phyloP scores from a whole-genome alignment of 2,329 filamentous ascomycete genomes.

The Zasmidium citrigriseum region DNA sequence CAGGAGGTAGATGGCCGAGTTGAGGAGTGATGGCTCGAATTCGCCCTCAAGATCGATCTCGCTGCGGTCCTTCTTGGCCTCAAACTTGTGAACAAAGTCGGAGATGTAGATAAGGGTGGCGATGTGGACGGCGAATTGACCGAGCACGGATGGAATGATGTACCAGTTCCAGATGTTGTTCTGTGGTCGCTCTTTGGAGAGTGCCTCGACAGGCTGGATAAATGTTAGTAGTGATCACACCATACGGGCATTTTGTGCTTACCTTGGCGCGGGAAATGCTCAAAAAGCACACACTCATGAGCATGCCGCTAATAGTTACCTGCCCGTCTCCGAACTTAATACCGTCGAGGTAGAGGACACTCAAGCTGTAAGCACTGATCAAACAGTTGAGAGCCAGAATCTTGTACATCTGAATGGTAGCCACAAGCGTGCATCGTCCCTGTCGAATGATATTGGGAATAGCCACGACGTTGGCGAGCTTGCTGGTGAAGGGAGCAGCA shows the following conservation, averaged over 20 bases:
- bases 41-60: constrained; percentile 91
- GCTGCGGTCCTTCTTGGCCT: constrained; percentile 59
- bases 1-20: constrained; percentile 93
- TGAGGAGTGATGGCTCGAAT: constrained; percentile 89
- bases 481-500: constrained; percentile 95
- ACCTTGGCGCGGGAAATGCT: constrained; percentile 95
- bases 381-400: constrained; percentile 96
- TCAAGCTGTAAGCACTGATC: constrained; percentile 95
- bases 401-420: constrained; percentile 99
- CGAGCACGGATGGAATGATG: constrained; percentile 96
- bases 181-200: constrained; percentile 96
- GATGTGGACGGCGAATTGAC: constrained; percentile 96
- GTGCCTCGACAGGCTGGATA: constrained; percentile 75
- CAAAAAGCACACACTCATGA: constrained; percentile 99
- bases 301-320: constrained; percentile 97
- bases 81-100: constrained; percentile 79
- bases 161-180: constrained; percentile 99
- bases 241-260: constrained; percentile 28
- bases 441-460: constrained; percentile 98
- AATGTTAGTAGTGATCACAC: constrained; percentile 30
- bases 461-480: constrained; percentile 93
- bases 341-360: constrained; percentile 92
- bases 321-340: constrained; percentile 99
- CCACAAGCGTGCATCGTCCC: constrained; percentile 93
- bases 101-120: constrained; percentile 92